Conservation (phyloP, 768 basidiomycete species). For the Boletus rex-veris region DNA sequence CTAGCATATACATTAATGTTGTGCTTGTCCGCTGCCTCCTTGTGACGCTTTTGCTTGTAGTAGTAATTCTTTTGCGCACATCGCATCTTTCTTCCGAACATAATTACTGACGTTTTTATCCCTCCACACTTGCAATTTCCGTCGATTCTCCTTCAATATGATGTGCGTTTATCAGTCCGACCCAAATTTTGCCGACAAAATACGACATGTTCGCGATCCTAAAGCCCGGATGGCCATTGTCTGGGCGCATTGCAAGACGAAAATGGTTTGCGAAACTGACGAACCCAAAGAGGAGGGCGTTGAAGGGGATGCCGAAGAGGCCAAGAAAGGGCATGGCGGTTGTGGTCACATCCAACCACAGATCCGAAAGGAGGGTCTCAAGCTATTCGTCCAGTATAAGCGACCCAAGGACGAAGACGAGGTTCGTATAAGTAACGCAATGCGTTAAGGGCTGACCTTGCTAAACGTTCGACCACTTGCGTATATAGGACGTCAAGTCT, state of each 20-base stretch:
- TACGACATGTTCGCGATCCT: constrained; percentile 81
- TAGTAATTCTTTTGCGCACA: constrained; percentile 26
- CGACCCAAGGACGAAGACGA: constrained; percentile 93
- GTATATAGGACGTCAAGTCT: constrained; percentile 68
- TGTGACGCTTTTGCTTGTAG: constrained; percentile 42
- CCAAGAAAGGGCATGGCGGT: constrained; percentile 92
- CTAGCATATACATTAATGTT: constrained; percentile 59
- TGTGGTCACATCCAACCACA: constrained; percentile 91
- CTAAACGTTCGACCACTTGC: constrained; percentile 9
- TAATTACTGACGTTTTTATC: constrained; percentile 59
- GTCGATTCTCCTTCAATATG: constrained; percentile 23
- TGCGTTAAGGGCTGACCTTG: background rate
- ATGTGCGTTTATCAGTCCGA: constrained; percentile 59
- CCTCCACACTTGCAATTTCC: constrained; percentile 41
- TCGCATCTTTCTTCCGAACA: constrained; percentile 33
- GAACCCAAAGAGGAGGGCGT: constrained; percentile 83
- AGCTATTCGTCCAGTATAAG: constrained; percentile 93
- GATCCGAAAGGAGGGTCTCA: constrained; percentile 91
- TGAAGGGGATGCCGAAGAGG: constrained; percentile 58
- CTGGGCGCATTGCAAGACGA: constrained; percentile 84
- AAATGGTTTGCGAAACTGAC: constrained; percentile 85
- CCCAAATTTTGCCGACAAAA: constrained; percentile 79
- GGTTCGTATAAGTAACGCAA: constrained; percentile 45
- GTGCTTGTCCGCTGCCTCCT: constrained; percentile 54
- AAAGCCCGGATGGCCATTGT: constrained; percentile 85